phyloP scores from a whole-genome alignment of 2,329 filamentous ascomycete species.

The Colletotrichum melonis region DNA sequence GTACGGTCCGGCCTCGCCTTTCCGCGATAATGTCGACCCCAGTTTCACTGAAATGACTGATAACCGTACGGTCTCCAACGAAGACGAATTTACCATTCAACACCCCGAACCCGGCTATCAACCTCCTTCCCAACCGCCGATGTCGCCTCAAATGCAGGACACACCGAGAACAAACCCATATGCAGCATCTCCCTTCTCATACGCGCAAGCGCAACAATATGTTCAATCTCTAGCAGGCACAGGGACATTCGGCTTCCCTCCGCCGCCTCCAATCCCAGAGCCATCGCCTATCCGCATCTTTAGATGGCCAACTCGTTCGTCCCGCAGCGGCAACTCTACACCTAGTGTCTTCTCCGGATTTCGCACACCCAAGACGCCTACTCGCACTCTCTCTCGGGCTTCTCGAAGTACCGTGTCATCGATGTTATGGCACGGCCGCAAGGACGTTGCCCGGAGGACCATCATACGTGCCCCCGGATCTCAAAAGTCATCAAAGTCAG shows the following conservation, averaged over 20 bases:
- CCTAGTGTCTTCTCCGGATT: background rate
- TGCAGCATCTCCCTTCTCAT: slow-evolving; percentile 18
- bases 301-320: slow-evolving; percentile 33
- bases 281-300: slow-evolving; percentile 33
- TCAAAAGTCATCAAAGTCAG: background rate
- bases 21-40: background rate
- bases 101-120: background rate
- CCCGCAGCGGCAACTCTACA: slow-evolving; percentile 6
- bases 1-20: background rate
- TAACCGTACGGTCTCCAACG: background rate
- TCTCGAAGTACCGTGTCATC: slow-evolving; percentile 32
- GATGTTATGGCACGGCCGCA: slow-evolving; percentile 31
- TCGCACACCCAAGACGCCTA: background rate
- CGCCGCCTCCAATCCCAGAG: slow-evolving; percentile 14
- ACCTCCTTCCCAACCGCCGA: background rate
- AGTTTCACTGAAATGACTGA: background rate
- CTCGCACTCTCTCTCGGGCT: background rate
- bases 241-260: slow-evolving; percentile 5
- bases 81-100: slow-evolving; percentile 1
- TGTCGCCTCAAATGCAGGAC: background rate
- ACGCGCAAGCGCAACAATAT: slow-evolving; percentile 32
- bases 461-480: background rate
- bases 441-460: slow-evolving; percentile 21
- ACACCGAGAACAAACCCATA: background rate
- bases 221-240: slow-evolving; percentile 20